A percentile compares a stretch with the other conserved stretches of the same genome.
Evolutionary conservation across 768 basidiomycete species (phyloP).

Genomic region (Agaricus subrufescens): DNA sequence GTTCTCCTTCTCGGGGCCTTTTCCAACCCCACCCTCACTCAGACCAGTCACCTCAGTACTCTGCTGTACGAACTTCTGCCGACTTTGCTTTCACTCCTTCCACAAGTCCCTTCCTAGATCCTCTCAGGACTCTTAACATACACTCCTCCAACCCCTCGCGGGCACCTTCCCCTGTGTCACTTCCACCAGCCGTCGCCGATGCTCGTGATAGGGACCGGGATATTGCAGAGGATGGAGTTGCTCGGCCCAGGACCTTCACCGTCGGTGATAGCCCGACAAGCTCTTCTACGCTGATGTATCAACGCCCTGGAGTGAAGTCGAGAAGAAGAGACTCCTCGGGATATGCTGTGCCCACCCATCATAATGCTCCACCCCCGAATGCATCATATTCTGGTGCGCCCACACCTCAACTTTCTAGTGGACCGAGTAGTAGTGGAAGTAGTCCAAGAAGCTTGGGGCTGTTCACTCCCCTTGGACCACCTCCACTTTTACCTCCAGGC

Average conservation of each 20-base stretch:
- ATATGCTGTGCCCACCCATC: slow-evolving; percentile 8
- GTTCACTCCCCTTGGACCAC: slow-evolving; percentile 14
- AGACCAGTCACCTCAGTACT: slow-evolving; percentile 27
- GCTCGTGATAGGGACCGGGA: slow-evolving; percentile 4
- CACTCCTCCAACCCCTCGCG: slow-evolving; percentile 67
- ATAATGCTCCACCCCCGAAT: slow-evolving; percentile 7
- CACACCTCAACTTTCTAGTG: slow-evolving; percentile 62
- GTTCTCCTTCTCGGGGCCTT: slow-evolving; percentile 29
- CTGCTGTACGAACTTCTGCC: slow-evolving; percentile 22
- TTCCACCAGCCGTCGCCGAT: slow-evolving; percentile 41
- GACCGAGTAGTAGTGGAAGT: slow-evolving; percentile 60
- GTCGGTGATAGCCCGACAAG: slow-evolving; percentile 13
- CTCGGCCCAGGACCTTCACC: slow-evolving; percentile 3
- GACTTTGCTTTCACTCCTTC: slow-evolving; percentile 57
- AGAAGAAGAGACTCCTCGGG: slow-evolving; percentile 6
- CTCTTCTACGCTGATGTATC: slow-evolving; percentile 8
- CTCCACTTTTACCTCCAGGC: slow-evolving; percentile 14
- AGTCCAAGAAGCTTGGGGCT: slow-evolving; percentile 53
- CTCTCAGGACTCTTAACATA: slow-evolving; percentile 69
- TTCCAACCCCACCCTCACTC: slow-evolving; percentile 22
- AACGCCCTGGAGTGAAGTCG: slow-evolving; percentile 1
- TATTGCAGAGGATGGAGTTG: slow-evolving; percentile 7
- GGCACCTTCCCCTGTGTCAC: slow-evolving; percentile 65
- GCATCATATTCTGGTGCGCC: slow-evolving; percentile 30
- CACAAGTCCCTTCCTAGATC: slow-evolving; percentile 77